These are phyloP conservation scores for Helicostylum pulchrum DNA, from an alignment of 192 early-diverging fungal species.

Conservation along the genomic window DNA sequence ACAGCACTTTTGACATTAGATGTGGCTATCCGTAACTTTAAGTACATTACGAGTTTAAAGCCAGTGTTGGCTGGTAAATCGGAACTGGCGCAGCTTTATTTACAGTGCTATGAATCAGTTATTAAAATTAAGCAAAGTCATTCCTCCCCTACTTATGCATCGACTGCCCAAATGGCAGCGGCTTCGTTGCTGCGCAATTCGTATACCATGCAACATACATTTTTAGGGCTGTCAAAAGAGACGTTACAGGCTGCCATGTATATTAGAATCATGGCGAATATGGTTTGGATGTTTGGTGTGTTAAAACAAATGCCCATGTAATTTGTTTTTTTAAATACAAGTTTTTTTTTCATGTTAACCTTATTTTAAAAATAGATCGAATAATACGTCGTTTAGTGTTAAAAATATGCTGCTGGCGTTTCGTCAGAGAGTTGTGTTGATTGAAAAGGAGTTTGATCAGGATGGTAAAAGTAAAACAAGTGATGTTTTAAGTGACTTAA, in stretches of 20 bases:
- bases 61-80: constrained; percentile 39
- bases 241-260: constrained; percentile 41
- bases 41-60: constrained; percentile 41
- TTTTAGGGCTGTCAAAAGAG: constrained; percentile 40
- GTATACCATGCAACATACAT: constrained; percentile 50
- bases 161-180: constrained; percentile 37
- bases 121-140: constrained; percentile 37
- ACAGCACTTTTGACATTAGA: constrained; percentile 20
- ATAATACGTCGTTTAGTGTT: constrained; percentile 28
- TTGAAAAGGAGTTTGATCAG: constrained; percentile 33
- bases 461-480: constrained; percentile 20
- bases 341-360: neutral
- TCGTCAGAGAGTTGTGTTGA: constrained; percentile 34
- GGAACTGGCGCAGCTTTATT: constrained; percentile 47
- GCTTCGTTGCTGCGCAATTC: constrained; percentile 42
- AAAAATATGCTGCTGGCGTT: constrained; percentile 42
- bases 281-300: constrained; percentile 51
- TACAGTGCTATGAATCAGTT: constrained; percentile 45
- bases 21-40: constrained; percentile 37
- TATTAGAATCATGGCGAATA: constrained; percentile 50
- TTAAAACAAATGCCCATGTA: constrained; percentile 39
- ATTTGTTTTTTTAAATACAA: neutral
- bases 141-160: constrained; percentile 32
- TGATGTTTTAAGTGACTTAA: constrained; percentile 30
- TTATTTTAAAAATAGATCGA: constrained; percentile 10